Conservation (phyloP, 1,139 yeast species). For the Debaryomyces subglobosus region DNA sequence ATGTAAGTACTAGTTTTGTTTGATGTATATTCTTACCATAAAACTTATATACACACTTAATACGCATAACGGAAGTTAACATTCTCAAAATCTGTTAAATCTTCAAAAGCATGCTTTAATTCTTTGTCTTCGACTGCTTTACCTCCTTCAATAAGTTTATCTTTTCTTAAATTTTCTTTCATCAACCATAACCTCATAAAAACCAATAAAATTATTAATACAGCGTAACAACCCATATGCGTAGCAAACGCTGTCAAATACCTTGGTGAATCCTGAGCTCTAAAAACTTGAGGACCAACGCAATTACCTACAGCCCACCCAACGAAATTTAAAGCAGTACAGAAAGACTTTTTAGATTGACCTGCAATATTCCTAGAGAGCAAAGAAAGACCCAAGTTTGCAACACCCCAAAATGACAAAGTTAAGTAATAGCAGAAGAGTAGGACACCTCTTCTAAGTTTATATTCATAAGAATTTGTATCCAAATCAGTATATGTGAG, state of each 20-base stretch:
- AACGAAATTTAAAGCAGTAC: neutral
- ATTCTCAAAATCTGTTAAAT: slow-evolving; percentile 14
- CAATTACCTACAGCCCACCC: slow-evolving; percentile 34
- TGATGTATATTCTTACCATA: neutral
- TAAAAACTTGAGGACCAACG: slow-evolving; percentile 35
- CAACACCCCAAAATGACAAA: slow-evolving; percentile 15
- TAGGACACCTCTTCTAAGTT: neutral
- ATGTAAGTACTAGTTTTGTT: no score
- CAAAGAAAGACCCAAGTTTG: slow-evolving; percentile 7
- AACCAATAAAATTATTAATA: slow-evolving; percentile 10
- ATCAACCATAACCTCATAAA: slow-evolving; percentile 15
- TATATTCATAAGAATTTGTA: slow-evolving; percentile 1
- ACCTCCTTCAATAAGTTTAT: slow-evolving; percentile 19
- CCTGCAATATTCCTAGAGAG: slow-evolving; percentile 11
- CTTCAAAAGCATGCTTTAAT: slow-evolving; percentile 26
- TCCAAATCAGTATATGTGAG: slow-evolving; percentile 8
- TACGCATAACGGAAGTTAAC: slow-evolving; percentile 13
- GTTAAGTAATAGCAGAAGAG: slow-evolving; percentile 14
- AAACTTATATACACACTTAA: neutral
- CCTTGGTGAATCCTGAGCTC: slow-evolving; percentile 21
- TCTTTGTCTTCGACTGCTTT: slow-evolving; percentile 9
- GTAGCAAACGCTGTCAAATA: slow-evolving; percentile 11
- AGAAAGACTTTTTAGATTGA: slow-evolving; percentile 15
- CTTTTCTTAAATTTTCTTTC: slow-evolving; percentile 20
- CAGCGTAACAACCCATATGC: slow-evolving; percentile 14